phyloP scores from a whole-genome alignment of 495 filamentous ascomycete species.

The Aspergillus homomorphus region DNA sequence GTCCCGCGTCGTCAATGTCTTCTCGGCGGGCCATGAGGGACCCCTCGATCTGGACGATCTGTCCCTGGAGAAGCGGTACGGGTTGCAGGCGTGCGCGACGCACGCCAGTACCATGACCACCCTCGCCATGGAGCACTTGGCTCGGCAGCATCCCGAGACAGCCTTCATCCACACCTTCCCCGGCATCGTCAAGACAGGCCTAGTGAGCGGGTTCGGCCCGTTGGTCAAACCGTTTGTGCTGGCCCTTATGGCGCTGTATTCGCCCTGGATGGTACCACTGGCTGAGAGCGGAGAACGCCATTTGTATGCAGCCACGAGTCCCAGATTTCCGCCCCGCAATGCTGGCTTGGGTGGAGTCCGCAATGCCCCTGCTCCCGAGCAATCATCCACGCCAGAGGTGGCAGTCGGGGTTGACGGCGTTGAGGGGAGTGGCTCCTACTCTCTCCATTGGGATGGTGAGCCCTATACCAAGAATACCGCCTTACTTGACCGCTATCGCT shows the following conservation, averaged over 20 bases:
- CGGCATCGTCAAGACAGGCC: slow-evolving; percentile 33
- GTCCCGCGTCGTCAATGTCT: slow-evolving; percentile 53
- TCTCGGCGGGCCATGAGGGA: slow-evolving; percentile 50
- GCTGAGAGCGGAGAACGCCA: slow-evolving; percentile 13
- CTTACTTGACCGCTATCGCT: slow-evolving; percentile 5
- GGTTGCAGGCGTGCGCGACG: slow-evolving; percentile 25
- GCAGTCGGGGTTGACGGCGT: neutral
- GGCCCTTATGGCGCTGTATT: slow-evolving; percentile 4
- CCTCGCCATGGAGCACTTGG: slow-evolving; percentile 32
- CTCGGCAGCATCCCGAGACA: slow-evolving; percentile 22
- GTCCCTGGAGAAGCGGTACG: slow-evolving; percentile 24
- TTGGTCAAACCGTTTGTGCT: no score
- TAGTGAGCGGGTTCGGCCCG: slow-evolving; percentile 13
- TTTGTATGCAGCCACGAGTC: slow-evolving; percentile 6
- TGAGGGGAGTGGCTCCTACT: slow-evolving; percentile 11
- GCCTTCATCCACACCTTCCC: slow-evolving; percentile 41
- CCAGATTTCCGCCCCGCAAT: neutral
- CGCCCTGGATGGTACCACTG: slow-evolving; percentile 4
- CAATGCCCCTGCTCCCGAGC: no score
- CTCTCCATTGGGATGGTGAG: slow-evolving; percentile 11
- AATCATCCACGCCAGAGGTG: no score
- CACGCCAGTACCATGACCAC: slow-evolving; percentile 29
- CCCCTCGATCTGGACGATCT: slow-evolving; percentile 46
- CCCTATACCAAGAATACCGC: neutral
- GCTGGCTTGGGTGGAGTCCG: neutral